Evolutionary conservation across 495 filamentous ascomycete genomes (phyloP).

Genomic region (Talaromyces liani): DNA sequence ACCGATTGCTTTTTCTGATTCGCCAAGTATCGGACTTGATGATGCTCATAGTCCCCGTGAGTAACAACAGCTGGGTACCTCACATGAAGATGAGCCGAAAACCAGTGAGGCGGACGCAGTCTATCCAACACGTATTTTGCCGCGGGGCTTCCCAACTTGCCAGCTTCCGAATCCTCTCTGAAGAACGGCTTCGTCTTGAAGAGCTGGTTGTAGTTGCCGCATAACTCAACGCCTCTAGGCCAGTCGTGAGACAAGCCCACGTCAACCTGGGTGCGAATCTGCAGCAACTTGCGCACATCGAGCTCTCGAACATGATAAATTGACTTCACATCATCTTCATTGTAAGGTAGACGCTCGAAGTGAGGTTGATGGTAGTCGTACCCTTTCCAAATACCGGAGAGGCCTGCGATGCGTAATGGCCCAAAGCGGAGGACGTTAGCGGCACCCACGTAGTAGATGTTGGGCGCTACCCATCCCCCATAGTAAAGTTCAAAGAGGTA

Average conservation of each 20-base stretch:
- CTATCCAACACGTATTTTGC: conserved; percentile 72
- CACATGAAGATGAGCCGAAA: conserved; percentile 86
- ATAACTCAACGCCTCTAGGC: conserved; percentile 72
- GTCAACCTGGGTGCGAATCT: conserved; percentile 75
- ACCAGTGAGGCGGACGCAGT: conserved; percentile 80
- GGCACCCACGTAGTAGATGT: conserved; percentile 93
- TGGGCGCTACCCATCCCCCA: conserved; percentile 93
- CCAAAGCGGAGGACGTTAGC: conserved; percentile 80
- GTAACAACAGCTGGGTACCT: conserved; percentile 69
- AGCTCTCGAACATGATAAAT: conserved; percentile 86
- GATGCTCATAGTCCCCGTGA: conserved; percentile 38
- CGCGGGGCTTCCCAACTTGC: conserved; percentile 68
- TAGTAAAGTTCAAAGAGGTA: conserved; percentile 88
- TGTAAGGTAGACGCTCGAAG: conserved; percentile 82
- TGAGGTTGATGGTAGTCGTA: conserved; percentile 77
- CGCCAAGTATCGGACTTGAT: not conserved
- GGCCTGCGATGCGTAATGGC: conserved; percentile 75
- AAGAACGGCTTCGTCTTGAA: conserved; percentile 68
- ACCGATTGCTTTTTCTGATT: no score
- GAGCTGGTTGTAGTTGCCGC: conserved; percentile 55
- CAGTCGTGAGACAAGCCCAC: conserved; percentile 92
- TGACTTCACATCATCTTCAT: conserved; percentile 56
- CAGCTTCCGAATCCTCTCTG: conserved; percentile 60
- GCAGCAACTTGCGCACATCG: conserved; percentile 86
- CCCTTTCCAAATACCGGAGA: conserved; percentile 90